Evolutionary conservation across 1,139 yeast genomes (phyloP).

Genomic region (Suhomyces bokatorum): DNA sequence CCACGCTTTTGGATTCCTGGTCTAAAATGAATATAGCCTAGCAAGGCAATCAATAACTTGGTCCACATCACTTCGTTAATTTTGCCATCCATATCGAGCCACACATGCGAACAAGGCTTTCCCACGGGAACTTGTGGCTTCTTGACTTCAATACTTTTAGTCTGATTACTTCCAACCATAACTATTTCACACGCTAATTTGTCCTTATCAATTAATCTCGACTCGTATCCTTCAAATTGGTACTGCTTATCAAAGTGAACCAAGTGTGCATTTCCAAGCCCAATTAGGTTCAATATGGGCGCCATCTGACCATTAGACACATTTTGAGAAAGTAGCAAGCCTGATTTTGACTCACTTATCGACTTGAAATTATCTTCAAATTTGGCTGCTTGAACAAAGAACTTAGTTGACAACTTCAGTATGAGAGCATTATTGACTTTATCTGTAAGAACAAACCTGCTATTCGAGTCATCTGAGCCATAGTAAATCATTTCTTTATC

Average conservation of each 20-base stretch:
- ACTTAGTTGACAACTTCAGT: constrained; percentile 39
- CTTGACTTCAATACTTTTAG: constrained; percentile 3
- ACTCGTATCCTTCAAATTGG: constrained; percentile 56
- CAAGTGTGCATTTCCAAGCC: constrained; percentile 37
- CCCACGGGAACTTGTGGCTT: constrained; percentile 53
- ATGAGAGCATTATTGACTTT: constrained; percentile 45
- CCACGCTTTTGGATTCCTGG: constrained; percentile 60
- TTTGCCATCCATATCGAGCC: constrained; percentile 70
- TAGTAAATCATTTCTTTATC: constrained; percentile 55
- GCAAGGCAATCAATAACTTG: constrained; percentile 48
- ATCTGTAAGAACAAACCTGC: constrained; percentile 61
- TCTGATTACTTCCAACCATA: constrained; percentile 15
- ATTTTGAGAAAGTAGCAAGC: constrained; percentile 57
- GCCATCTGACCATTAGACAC: constrained; percentile 61
- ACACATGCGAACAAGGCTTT: constrained; percentile 63
- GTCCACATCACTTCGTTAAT: constrained; percentile 64
- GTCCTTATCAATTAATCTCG: constrained; percentile 61
- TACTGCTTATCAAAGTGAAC: constrained; percentile 56
- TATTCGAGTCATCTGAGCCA: constrained; percentile 44
- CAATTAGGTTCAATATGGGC: constrained; percentile 48
- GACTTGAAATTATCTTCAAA: constrained; percentile 44
- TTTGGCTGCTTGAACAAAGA: constrained; percentile 46
- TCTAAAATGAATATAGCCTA: constrained; percentile 54
- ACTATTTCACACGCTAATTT: constrained; percentile 65
- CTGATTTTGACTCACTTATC: constrained; percentile 45